Evolutionary conservation across 495 filamentous ascomycete species (phyloP).

Genomic region (Penicillium maclennaniae): DNA sequence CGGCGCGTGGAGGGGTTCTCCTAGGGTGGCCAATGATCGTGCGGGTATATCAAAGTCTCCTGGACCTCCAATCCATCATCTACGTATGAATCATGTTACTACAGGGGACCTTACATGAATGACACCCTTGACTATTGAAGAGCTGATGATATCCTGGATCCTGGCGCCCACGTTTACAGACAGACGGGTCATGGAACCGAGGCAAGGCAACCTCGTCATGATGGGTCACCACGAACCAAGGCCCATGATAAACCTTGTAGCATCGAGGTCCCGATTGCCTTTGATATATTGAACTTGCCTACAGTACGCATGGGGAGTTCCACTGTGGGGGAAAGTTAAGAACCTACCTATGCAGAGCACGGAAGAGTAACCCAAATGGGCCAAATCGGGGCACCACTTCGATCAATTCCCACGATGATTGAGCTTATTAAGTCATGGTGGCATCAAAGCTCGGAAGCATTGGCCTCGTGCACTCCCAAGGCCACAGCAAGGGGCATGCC

Average conservation of each 20-base stretch:
- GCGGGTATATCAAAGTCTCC: constrained; percentile 17
- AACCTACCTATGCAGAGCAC: not conserved
- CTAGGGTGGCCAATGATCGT: constrained; percentile 13
- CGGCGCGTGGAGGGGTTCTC: constrained; percentile 5
- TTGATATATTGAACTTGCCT: not conserved
- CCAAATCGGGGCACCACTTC: not conserved
- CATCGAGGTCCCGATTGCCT: not conserved
- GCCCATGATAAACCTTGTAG: not conserved
- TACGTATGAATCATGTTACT: not conserved
- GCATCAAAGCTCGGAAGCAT: not conserved
- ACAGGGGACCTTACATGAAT: not conserved
- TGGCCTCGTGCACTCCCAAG: not conserved
- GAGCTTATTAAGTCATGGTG: not conserved
- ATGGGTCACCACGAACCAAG: not conserved
- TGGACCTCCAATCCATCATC: not conserved
- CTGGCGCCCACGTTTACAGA: not conserved
- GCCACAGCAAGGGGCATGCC: not conserved
- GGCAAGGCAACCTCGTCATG: not conserved
- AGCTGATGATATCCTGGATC: not conserved
- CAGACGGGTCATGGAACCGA: not conserved
- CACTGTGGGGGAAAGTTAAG: not conserved
- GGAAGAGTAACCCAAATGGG: not conserved
- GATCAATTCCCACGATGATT: not conserved
- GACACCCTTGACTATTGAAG: not conserved
- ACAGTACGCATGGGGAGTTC: not conserved